Evolutionary conservation across 164 flowering plant genomes (phyloP).

Genomic region (Chimonanthus salicifolius): DNA sequence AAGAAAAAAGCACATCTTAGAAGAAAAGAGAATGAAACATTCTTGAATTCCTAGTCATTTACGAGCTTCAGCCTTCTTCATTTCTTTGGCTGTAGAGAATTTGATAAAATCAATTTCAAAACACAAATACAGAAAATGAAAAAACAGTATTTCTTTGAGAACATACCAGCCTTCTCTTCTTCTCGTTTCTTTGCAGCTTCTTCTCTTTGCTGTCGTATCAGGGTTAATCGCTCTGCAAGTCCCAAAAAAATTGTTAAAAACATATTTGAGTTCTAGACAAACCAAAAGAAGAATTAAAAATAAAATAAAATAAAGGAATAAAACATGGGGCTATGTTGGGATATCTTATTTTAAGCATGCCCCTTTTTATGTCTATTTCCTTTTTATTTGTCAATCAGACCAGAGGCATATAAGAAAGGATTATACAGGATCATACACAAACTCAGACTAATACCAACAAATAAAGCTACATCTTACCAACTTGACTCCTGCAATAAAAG

Average conservation of each 20-base stretch:
- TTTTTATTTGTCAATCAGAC: background rate
- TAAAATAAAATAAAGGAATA: background rate
- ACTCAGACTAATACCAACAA: no score
- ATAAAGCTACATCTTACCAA: no score
- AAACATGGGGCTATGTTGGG: background rate
- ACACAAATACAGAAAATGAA: background rate
- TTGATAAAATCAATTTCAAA: background rate
- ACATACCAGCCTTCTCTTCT: slow-evolving; percentile 79
- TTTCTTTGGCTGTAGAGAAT: slow-evolving; percentile 60
- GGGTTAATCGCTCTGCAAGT: slow-evolving; percentile 57
- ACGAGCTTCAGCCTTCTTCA: slow-evolving; percentile 56
- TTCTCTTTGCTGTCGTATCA: slow-evolving; percentile 78
- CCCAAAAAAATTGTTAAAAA: background rate
- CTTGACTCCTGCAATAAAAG: no score
- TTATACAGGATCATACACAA: no score
- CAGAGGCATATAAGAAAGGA: background rate
- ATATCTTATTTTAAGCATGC: background rate
- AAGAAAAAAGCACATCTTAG: background rate
- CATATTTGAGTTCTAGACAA: background rate
- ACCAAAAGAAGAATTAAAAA: background rate
- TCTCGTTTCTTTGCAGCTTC: slow-evolving; percentile 86
- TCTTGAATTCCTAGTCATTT: slow-evolving; percentile 16
- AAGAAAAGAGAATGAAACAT: background rate
- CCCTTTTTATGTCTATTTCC: background rate
- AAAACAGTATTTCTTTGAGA: background rate